Evolutionary conservation across 768 basidiomycete genomes (phyloP).

Genomic region (Lactarius akahatsu): DNA sequence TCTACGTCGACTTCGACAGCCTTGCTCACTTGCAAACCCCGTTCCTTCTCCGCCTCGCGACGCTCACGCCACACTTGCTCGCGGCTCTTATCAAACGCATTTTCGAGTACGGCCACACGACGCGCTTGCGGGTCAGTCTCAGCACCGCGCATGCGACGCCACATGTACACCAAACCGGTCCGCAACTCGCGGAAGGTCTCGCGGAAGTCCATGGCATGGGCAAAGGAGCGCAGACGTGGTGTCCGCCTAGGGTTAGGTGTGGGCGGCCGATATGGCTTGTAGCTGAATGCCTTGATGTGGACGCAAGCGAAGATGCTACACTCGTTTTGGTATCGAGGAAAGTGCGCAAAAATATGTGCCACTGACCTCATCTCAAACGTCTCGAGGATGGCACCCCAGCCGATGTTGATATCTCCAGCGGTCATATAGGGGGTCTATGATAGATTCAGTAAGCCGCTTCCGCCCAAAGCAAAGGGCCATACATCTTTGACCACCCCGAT

Average conservation of each 20-base stretch:
- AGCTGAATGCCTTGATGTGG: constrained; percentile 72
- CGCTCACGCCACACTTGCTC: constrained; percentile 25
- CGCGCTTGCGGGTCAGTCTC: constrained; percentile 51
- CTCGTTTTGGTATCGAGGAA: background rate
- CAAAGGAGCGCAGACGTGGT: constrained; percentile 55
- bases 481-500: constrained; percentile 66
- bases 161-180: constrained; percentile 57
- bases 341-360: constrained; percentile 13
- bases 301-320: constrained; percentile 64
- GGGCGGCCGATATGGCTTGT: constrained; percentile 53
- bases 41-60: constrained; percentile 17
- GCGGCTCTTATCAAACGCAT: constrained; percentile 37
- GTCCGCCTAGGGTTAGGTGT: constrained; percentile 42
- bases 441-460: background rate
- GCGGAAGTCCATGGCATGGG: constrained; percentile 65
- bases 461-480: constrained; percentile 28
- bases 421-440: constrained; percentile 67
- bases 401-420: constrained; percentile 69
- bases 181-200: constrained; percentile 67
- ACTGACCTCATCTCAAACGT: constrained; percentile 76
- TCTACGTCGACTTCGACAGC: constrained; percentile 35
- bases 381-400: constrained; percentile 63
- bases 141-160: constrained; percentile 50
- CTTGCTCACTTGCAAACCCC: constrained; percentile 7
- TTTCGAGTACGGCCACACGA: constrained; percentile 41